Conservation (phyloP, 108 stramenopile genomes). For the Cyclostephanos invisitatus region DNA sequence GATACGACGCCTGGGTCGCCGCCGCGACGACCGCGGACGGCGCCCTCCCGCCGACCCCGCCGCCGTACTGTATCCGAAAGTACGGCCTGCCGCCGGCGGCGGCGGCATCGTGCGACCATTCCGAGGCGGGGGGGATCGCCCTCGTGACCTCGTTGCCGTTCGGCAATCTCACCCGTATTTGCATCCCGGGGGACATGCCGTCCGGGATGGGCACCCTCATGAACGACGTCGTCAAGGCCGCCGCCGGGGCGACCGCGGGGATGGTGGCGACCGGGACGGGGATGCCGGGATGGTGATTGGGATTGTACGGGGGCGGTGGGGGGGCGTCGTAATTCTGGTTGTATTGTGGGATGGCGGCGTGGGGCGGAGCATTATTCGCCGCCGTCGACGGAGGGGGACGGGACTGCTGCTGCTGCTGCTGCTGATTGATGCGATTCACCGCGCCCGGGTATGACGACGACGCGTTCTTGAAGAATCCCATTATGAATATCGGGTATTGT, state of each 20-base stretch:
- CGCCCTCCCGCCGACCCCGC: too few relatives aligned
- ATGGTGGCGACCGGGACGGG: too few relatives aligned
- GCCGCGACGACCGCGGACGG: neutral
- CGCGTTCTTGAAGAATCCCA: constrained; percentile 38
- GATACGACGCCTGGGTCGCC: too few relatives aligned
- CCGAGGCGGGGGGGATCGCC: constrained; percentile 28
- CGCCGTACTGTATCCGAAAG: constrained; percentile 31
- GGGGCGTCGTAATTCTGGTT: too few relatives aligned
- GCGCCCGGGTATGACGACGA: constrained; percentile 19
- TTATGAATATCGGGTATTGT: too few relatives aligned
- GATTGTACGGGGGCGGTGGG: constrained; percentile 5
- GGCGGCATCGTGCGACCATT: constrained; percentile 28
- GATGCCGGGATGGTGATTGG: constrained; percentile 8
- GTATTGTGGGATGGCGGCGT: too few relatives aligned
- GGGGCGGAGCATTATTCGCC: too few relatives aligned
- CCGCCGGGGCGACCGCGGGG: too few relatives aligned
- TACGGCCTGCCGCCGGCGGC: constrained; percentile 14
- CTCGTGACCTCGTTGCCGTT: constrained; percentile 28
- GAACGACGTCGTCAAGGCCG: too few relatives aligned
- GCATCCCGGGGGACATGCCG: constrained; percentile 40
- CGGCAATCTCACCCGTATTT: constrained; percentile 37
- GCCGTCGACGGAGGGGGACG: neutral
- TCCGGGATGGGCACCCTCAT: constrained; percentile 43
- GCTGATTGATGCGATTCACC: constrained; percentile 35
- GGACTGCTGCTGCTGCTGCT: constrained; percentile 21